Evolutionary conservation across 139 green algal genomes (phyloP), one percentile per base, ranked within the genome.

Genomic region (Chlorella sp.): DNA sequence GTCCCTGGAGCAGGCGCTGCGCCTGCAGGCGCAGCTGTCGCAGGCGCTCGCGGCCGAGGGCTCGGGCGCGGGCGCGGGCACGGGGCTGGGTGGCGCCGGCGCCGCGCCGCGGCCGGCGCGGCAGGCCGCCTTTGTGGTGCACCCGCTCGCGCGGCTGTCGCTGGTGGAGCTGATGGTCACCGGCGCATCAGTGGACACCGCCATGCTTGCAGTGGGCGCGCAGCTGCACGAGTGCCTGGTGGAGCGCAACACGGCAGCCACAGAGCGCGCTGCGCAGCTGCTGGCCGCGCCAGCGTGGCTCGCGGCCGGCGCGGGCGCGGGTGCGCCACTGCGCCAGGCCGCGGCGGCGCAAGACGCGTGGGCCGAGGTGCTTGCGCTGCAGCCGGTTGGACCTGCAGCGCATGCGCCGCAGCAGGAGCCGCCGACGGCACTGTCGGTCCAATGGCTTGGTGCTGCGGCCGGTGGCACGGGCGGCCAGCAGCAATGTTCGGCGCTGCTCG

Each of bases 101-200:
- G 14, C 50, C 63, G 50, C 68, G 41, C 3, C n/a, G n/a, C n/a
- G 8, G 40, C 25, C 29, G 27, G 38, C 38, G 12, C 51, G 51
- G 14, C 14, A 15, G 15, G 23, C 69, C 0, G 12, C 7, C 5
- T 55, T 36, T 19, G 38, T 42, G 29, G 69, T 75, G 53, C 69
- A 75, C 69, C 53, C 40, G 25, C 66, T 48, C n/a, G 69, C 69
- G 4, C 40, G 66, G 69, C 69, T 75, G 53, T 40, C 12, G 0
- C 38, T 75, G n/a, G n/a, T n/a, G n/a, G n/a, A n/a, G 56, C 56
- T 53, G 53, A 53, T 76, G 75, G 42, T 80, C 33, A 42, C 60
- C 2, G 43, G 71, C 8, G 45, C 60, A 5, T 72, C 60, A 3
- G 15, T 56, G 15, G 60, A 78, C 17, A 35, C 56, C 56, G 33